Conservation (phyloP, 371 early-diverging fungal genomes). For the Mortierella sp. region DNA sequence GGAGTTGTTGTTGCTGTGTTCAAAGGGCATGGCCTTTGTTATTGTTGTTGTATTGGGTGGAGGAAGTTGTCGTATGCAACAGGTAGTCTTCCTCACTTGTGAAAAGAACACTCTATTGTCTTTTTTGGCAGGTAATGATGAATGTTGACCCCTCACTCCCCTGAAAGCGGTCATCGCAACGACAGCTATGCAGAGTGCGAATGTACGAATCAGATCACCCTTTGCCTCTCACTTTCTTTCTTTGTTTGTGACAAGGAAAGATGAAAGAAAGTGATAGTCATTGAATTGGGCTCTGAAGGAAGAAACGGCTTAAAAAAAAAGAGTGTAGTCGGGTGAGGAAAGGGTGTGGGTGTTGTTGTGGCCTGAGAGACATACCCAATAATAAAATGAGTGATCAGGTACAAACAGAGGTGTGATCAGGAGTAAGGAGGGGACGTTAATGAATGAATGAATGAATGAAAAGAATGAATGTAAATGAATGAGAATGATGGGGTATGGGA, state of each 20-base stretch:
- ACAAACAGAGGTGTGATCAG: neutral
- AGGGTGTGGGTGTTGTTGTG: neutral
- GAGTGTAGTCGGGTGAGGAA: neutral
- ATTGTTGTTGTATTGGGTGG: too few species aligned
- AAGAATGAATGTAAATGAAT: neutral
- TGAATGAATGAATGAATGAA: neutral
- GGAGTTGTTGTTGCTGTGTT: neutral
- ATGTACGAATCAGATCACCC: neutral
- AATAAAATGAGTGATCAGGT: neutral
- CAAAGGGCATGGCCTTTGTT: too few species aligned
- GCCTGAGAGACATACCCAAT: neutral
- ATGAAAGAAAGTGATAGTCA: neutral
- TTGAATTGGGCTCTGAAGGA: slow-evolving; percentile 6
- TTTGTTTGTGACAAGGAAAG: neutral
- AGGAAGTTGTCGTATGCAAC: too few species aligned
- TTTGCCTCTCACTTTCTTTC: neutral
- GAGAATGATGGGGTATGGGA: neutral
- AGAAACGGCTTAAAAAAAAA: neutral
- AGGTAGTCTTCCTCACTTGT: too few species aligned
- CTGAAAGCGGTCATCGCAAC: neutral
- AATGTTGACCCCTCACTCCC: too few species aligned
- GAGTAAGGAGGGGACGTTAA: neutral
- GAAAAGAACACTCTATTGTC: too few species aligned
- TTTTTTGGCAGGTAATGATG: too few species aligned
- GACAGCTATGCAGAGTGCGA: neutral